These are phyloP conservation scores for Tylopilus sp. DNA, from an alignment of 768 basidiomycete species.

Conservation along the genomic window DNA sequence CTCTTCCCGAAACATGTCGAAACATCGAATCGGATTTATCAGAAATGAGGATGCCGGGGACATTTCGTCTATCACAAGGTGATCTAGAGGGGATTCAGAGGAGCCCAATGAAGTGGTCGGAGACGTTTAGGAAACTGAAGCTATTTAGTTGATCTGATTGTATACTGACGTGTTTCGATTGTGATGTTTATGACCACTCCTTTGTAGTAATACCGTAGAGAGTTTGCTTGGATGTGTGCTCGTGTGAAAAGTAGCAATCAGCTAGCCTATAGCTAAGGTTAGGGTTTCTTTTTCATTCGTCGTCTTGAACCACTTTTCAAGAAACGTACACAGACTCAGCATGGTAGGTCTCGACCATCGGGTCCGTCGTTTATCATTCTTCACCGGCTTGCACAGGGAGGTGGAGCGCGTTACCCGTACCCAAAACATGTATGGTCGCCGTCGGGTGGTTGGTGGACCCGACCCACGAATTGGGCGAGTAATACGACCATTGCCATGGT, in stretches of 20 bases:
- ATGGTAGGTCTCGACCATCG: slow-evolving; percentile 11
- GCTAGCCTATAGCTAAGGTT: slow-evolving; percentile 2
- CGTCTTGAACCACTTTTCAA: not conserved
- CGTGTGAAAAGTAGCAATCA: not conserved
- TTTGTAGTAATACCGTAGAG: not conserved
- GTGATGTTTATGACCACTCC: not conserved
- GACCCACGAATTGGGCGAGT: slow-evolving; percentile 83
- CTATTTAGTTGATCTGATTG: slow-evolving; percentile 18
- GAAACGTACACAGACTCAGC: not conserved
- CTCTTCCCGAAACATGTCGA: slow-evolving; percentile 1
- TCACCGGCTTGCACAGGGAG: slow-evolving; percentile 49
- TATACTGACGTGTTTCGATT: not conserved
- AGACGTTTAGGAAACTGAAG: slow-evolving; percentile 22
- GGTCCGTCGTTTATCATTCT: not conserved
- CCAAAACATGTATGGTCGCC: slow-evolving; percentile 96
- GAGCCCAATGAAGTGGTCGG: slow-evolving; percentile 17
- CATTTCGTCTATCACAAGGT: slow-evolving; percentile 36
- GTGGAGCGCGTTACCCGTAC: slow-evolving; percentile 85
- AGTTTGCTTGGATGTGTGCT: not conserved
- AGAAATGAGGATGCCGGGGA: slow-evolving; percentile 49
- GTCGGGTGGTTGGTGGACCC: slow-evolving; percentile 93
- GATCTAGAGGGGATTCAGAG: slow-evolving; percentile 2
- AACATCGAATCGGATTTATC: slow-evolving; percentile 33
- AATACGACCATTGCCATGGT: slow-evolving; percentile 75
- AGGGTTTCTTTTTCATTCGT: slow-evolving; percentile 12